Conservation (phyloP, 2,329 filamentous ascomycete species). For the Fusarium chlamydosporum region DNA sequence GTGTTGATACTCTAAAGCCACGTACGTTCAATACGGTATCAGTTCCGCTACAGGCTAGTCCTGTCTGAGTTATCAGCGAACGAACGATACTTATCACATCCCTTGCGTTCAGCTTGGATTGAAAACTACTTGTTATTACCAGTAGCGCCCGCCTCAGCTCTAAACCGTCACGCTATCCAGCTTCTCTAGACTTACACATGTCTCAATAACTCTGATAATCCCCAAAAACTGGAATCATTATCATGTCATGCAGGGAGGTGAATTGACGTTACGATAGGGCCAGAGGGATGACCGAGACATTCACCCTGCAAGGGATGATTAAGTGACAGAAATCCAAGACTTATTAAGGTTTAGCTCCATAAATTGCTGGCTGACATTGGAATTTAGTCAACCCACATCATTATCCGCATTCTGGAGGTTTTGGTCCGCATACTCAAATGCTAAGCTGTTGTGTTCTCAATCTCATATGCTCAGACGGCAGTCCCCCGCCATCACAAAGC, state of each 20-base stretch:
- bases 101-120: background rate
- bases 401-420: background rate
- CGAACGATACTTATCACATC: background rate
- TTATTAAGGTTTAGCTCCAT: background rate
- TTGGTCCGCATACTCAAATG: background rate
- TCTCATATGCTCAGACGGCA: background rate
- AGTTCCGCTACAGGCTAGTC: background rate
- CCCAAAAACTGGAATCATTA: fast-evolving
- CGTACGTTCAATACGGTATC: background rate
- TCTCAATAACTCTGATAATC: background rate
- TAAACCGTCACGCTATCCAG: background rate
- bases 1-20: background rate
- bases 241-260: background rate
- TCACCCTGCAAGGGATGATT: background rate
- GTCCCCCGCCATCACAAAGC: no score
- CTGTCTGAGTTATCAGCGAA: fast-evolving
- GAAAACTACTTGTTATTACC: background rate
- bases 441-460: background rate
- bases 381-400: background rate
- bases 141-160: background rate
- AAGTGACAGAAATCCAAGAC: background rate
- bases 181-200: background rate
- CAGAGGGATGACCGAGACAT: background rate
- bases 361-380: background rate
- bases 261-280: background rate